phyloP scores from a whole-genome alignment of 2,329 filamentous ascomycete genomes.

The Sporothrix globosa region DNA sequence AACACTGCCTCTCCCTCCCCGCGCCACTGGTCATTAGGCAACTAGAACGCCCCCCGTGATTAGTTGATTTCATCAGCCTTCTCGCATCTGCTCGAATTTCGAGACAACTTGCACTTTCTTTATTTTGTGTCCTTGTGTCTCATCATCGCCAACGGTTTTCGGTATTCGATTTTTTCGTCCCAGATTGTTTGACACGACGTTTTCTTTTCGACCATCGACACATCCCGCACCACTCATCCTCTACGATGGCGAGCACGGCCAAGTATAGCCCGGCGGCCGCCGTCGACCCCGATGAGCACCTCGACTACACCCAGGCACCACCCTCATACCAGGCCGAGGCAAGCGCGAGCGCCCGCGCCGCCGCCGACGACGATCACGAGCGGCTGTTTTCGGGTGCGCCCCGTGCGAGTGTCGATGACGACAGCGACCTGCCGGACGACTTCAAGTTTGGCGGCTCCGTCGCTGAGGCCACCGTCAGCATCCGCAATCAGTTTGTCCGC shows the following conservation, averaged over 20 bases:
- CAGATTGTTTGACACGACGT: background rate
- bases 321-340: slow-evolving; percentile 70
- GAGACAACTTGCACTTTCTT: background rate
- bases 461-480: slow-evolving; percentile 89
- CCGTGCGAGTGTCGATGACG: slow-evolving; percentile 76
- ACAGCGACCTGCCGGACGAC: slow-evolving; percentile 81
- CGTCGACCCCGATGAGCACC: slow-evolving; percentile 77
- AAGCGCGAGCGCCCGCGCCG: slow-evolving; percentile 57
- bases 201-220: background rate
- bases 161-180: background rate
- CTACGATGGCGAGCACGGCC: slow-evolving; percentile 56
- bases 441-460: slow-evolving; percentile 98
- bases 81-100: background rate
- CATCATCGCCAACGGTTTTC: background rate
- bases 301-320: slow-evolving; percentile 71
- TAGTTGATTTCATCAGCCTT: slow-evolving; percentile 15
- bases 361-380: slow-evolving; percentile 56
- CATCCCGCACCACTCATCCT: background rate
- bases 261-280: slow-evolving; percentile 84
- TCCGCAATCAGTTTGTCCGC: slow-evolving; percentile 93
- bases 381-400: slow-evolving; percentile 68
- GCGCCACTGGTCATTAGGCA: slow-evolving; percentile 32
- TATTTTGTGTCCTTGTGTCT: background rate
- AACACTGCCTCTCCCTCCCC: slow-evolving; percentile 24
- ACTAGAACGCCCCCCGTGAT: slow-evolving; percentile 21